A percentile compares a stretch with the other conserved stretches of the same genome.
Conservation (phyloP, 352 stramenopile species). For the Globisporangium uncinulatum region DNA sequence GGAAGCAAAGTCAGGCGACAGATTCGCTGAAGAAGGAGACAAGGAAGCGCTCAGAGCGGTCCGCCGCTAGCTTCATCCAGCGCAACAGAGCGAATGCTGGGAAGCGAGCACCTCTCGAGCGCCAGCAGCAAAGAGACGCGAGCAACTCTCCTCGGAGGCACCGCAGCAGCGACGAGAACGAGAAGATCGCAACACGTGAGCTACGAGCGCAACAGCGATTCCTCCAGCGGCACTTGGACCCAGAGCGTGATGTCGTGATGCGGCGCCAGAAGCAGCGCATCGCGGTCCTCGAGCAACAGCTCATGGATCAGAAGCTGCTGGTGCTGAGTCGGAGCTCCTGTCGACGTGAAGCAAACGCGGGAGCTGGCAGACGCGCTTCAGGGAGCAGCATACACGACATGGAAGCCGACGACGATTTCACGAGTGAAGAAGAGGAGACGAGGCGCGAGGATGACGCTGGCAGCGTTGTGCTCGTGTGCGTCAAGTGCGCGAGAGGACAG, state of each 20-base stretch:
- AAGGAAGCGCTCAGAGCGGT: not conserved
- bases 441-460: not conserved
- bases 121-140: not conserved
- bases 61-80: slow-evolving; percentile 2
- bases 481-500: slow-evolving; percentile 15
- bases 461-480: slow-evolving; percentile 6
- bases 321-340: slow-evolving; percentile 20
- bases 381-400: not conserved
- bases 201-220: slow-evolving; percentile 3
- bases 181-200: slow-evolving; percentile 3
- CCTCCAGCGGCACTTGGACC: slow-evolving; percentile 7
- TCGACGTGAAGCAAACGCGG: not conserved
- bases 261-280: slow-evolving; percentile 50
- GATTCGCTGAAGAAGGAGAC: slow-evolving; percentile 3
- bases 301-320: slow-evolving; percentile 52
- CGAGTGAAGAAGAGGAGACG: not conserved
- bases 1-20: not conserved
- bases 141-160: not conserved
- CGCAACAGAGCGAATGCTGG: slow-evolving; percentile 3
- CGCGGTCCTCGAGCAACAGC: slow-evolving; percentile 53
- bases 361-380: not conserved
- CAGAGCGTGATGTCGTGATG: slow-evolving; percentile 18
- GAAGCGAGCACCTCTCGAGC: not conserved
- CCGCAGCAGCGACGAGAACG: not conserved
- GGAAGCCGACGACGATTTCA: slow-evolving; percentile 1